Evolutionary conservation across 2,329 filamentous ascomycete species (phyloP).

Genomic region (Aureobasidium sp.): DNA sequence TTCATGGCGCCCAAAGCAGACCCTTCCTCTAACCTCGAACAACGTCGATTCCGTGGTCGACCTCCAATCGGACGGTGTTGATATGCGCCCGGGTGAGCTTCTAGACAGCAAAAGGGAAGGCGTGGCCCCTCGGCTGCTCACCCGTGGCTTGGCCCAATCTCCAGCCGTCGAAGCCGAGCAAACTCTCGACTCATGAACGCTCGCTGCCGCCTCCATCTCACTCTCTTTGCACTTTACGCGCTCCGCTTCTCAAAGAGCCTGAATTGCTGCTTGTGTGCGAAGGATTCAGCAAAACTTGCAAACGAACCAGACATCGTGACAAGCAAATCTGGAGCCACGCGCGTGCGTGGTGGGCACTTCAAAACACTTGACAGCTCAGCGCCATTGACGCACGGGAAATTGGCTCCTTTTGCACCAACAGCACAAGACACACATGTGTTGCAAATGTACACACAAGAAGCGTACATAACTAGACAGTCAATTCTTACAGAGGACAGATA

Average conservation of each 20-base stretch:
- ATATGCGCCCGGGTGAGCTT: slow-evolving; percentile 9
- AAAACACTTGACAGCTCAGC: background rate
- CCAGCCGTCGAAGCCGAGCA: background rate
- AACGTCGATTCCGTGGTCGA: slow-evolving; percentile 1
- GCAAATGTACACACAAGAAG: background rate
- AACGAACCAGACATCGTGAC: background rate
- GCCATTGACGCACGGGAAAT: background rate
- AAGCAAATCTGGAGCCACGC: background rate
- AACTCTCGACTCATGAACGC: background rate
- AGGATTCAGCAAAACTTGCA: background rate
- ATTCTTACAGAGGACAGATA: too few relatives aligned
- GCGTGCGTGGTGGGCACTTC: background rate
- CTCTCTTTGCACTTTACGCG: background rate
- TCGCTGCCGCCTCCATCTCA: slow-evolving; percentile 2
- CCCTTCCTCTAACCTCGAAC: background rate
- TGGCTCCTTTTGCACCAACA: background rate
- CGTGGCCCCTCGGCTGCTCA: background rate
- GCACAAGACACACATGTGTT: background rate
- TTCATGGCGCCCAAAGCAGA: background rate
- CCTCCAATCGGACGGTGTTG: background rate
- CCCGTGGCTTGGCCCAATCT: slow-evolving; percentile 4
- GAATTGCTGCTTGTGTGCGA: background rate
- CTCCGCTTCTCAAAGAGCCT: background rate
- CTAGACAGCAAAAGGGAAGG: slow-evolving; percentile 5
- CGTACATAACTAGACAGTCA: background rate